Conservation (phyloP, 83 land plant species). For the Diphasiastrum complanatum region DNA sequence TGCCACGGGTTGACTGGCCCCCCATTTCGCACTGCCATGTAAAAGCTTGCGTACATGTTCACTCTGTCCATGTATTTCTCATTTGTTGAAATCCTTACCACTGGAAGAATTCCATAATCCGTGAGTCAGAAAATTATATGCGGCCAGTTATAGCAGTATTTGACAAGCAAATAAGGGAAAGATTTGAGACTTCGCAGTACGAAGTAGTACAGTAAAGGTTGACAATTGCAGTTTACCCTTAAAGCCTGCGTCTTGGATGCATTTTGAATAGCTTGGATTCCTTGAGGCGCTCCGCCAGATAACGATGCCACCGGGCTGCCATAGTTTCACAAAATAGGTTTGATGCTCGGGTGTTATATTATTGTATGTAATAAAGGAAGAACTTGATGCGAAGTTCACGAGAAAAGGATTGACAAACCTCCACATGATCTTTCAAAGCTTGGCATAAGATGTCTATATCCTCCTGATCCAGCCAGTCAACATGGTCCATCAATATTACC, state of each 20-base stretch:
- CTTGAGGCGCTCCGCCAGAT: conserved; percentile 41
- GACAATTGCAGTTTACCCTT: too few species aligned
- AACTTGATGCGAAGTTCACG: background rate
- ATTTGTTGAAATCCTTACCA: conserved; percentile 23
- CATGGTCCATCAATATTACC: conserved; percentile 47
- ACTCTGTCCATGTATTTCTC: conserved; percentile 37
- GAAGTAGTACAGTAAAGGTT: too few species aligned
- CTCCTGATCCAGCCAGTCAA: conserved; percentile 38
- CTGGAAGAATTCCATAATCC: too few species aligned
- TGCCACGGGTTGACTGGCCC: background rate
- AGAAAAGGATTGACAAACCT: conserved; percentile 9
- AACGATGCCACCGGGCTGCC: conserved; percentile 35
- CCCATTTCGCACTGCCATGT: conserved; percentile 26
- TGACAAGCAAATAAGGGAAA: too few species aligned
- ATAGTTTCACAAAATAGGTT: background rate
- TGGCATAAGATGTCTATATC: conserved; percentile 34
- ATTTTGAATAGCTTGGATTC: conserved; percentile 25
- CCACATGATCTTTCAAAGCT: conserved; percentile 39
- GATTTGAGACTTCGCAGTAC: too few species aligned
- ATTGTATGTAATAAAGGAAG: background rate
- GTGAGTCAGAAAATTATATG: too few species aligned
- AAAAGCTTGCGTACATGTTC: conserved; percentile 41
- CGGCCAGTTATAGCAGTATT: too few species aligned
- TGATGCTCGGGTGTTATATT: too few species aligned
- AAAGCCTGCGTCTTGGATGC: conserved; percentile 28